A percentile compares a stretch with the other conserved stretches of the same genome.
These are phyloP conservation scores for Rauvolfia tetraphylla DNA, from an alignment of 257 asterid species.

Conservation along the genomic window DNA sequence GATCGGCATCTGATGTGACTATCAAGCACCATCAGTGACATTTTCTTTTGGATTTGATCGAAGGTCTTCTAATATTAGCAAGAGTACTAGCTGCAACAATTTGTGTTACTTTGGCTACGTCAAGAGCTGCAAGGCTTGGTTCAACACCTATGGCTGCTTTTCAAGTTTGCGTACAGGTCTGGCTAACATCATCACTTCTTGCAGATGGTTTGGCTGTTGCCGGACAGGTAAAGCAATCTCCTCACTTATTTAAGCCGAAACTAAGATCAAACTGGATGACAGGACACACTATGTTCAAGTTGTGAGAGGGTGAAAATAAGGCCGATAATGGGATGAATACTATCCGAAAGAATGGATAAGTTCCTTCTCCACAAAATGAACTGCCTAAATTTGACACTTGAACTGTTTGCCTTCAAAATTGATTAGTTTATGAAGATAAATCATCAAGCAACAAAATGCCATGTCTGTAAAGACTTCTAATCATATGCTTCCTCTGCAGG, in stretches of 20 bases:
- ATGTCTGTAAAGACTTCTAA: no score
- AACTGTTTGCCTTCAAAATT: no score
- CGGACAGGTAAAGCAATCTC: slow-evolving; percentile 62
- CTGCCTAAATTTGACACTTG: no score
- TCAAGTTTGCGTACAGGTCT: slow-evolving; percentile 86
- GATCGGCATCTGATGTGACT: no score
- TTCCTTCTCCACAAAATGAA: no score
- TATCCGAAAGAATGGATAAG: no score
- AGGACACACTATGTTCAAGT: no score
- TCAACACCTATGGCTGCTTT: slow-evolving; percentile 90
- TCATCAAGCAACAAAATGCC: no score
- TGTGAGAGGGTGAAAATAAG: no score
- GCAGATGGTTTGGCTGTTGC: slow-evolving; percentile 99
- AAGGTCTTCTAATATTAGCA: slow-evolving; percentile 63
- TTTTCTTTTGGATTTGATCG: neutral
- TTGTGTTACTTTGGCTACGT: slow-evolving; percentile 85
- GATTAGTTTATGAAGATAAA: no score
- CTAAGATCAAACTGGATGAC: no score
- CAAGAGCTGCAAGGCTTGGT: slow-evolving; percentile 88
- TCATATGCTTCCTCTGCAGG: slow-evolving; percentile 32
- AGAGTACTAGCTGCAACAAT: slow-evolving; percentile 87
- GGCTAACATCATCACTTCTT: slow-evolving; percentile 90
- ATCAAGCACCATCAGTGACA: neutral
- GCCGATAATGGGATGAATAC: no score
- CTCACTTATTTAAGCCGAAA: neutral